These are phyloP conservation scores for Coemansia biformis DNA, from an alignment of 192 early-diverging fungal genomes.

Conservation along the genomic window DNA sequence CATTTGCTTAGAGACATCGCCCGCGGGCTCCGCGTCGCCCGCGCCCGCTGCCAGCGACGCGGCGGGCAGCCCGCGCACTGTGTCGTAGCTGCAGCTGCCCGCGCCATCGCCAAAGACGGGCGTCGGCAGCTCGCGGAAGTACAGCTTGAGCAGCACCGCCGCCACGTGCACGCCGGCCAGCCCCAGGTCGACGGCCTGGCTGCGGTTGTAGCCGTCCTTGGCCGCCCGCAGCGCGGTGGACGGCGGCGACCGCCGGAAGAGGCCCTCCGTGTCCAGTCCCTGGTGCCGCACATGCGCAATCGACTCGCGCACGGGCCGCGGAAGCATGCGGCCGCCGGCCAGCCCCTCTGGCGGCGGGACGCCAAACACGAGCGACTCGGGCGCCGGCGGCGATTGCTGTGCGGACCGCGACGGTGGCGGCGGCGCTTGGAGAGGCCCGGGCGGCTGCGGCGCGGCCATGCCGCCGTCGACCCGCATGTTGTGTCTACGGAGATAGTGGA, in stretches of 20 bases:
- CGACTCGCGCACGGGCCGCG: conserved; percentile 66
- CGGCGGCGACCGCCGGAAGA: conserved; percentile 81
- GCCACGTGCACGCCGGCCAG: conserved; percentile 72
- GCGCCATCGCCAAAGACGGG: conserved; percentile 56
- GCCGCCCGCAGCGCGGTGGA: conserved; percentile 59
- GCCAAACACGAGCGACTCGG: conserved; percentile 57
- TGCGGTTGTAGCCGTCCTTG: conserved; percentile 30
- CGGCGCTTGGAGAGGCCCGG: neutral
- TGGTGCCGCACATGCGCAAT: conserved; percentile 57
- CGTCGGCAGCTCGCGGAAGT: conserved; percentile 70
- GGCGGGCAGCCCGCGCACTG: conserved; percentile 40
- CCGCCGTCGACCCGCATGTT: conserved; percentile 21
- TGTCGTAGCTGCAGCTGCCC: conserved; percentile 49
- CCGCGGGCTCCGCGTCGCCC: conserved; percentile 3
- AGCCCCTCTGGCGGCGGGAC: conserved; percentile 60
- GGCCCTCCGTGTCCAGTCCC: conserved; percentile 71
- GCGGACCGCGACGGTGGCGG: neutral
- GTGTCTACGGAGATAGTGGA: conserved; percentile 18
- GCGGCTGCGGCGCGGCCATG: no score
- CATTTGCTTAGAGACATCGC: conserved; percentile 24
- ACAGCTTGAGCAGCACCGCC: conserved; percentile 76
- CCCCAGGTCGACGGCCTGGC: conserved; percentile 51
- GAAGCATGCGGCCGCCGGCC: conserved; percentile 58
- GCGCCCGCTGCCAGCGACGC: neutral
- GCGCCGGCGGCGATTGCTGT: neutral